Percentiles rank a stretch among this genome's conserved stretches.
Conservation (phyloP, 2,329 filamentous ascomycete genomes). For the Sporothrix pseudoabietina region DNA sequence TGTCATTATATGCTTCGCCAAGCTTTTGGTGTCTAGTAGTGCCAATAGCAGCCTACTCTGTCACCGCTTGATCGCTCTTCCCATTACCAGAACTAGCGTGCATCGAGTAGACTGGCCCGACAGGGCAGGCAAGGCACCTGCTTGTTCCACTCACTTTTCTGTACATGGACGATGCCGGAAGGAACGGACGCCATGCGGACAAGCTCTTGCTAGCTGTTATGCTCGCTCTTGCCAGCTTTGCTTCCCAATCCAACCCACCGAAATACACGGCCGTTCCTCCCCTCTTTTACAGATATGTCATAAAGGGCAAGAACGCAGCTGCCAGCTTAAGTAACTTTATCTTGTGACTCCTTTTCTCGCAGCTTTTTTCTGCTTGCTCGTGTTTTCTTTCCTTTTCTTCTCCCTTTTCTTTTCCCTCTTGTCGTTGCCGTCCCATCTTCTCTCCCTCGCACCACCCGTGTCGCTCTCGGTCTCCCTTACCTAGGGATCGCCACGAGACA, state of each 20-base stretch:
- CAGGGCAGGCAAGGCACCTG: constrained; percentile 9
- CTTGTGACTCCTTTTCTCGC: background rate
- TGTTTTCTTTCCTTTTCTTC: background rate
- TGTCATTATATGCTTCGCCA: background rate
- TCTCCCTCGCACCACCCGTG: background rate
- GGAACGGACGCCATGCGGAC: background rate
- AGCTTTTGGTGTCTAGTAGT: background rate
- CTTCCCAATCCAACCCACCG: constrained; percentile 5
- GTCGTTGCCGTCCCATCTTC: background rate
- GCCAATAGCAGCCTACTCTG: background rate
- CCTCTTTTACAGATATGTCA: background rate
- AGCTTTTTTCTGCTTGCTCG: too few species aligned
- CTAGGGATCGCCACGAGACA: constrained; percentile 4
- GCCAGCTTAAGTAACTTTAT: background rate
- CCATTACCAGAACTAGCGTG: background rate
- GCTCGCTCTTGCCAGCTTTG: constrained; percentile 1
- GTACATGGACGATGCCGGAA: constrained; percentile 6
- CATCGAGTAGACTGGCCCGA: background rate
- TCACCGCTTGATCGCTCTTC: constrained; percentile 22
- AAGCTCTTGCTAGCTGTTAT: background rate
- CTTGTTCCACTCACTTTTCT: background rate
- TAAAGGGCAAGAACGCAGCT: background rate
- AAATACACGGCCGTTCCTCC: background rate
- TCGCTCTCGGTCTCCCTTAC: background rate
- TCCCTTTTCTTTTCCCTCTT: background rate